Evolutionary conservation across 257 asterid genomes (phyloP).

Genomic region (Gardenia jasminoides): DNA sequence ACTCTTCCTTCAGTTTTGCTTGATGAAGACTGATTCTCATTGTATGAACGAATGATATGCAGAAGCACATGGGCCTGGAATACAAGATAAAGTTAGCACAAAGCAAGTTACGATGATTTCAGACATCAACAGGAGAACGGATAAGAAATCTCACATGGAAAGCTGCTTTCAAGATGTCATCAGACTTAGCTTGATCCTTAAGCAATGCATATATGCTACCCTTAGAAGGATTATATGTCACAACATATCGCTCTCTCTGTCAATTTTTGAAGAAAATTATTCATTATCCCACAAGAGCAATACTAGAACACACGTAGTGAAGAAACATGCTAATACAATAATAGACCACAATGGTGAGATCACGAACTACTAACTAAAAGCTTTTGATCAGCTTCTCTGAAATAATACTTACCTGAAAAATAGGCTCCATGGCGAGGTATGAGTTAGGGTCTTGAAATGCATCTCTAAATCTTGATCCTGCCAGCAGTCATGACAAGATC

Average conservation of each 20-base stretch:
- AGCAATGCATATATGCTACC: conserved; percentile 80
- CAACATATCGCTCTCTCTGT: conserved; percentile 85
- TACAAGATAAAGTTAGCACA: conserved; percentile 30
- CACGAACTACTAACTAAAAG: background rate
- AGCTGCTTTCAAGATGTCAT: conserved; percentile 93
- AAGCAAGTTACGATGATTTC: background rate
- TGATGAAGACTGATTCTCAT: conserved; percentile 40
- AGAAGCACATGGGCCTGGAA: conserved; percentile 94
- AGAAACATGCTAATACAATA: conserved; percentile 1
- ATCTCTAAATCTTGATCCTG: conserved; percentile 95
- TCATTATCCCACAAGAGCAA: background rate
- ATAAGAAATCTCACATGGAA: conserved; percentile 71
- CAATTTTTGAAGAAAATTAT: conserved; percentile 15
- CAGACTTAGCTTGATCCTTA: conserved; percentile 96
- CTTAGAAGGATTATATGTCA: conserved; percentile 81
- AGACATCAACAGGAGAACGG: conserved; percentile 12
- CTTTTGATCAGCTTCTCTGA: conserved; percentile 15
- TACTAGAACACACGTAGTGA: background rate
- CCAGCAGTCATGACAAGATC: conserved; percentile 22
- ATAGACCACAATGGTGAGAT: no score
- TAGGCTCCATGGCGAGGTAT: conserved; percentile 77
- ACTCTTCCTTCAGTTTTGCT: conserved; percentile 38
- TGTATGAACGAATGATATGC: conserved; percentile 66
- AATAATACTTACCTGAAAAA: conserved; percentile 65
- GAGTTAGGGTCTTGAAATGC: conserved; percentile 93